phyloP scores from a whole-genome alignment of 2,329 filamentous ascomycete genomes.

The Colletotrichum gloeosporioides region DNA sequence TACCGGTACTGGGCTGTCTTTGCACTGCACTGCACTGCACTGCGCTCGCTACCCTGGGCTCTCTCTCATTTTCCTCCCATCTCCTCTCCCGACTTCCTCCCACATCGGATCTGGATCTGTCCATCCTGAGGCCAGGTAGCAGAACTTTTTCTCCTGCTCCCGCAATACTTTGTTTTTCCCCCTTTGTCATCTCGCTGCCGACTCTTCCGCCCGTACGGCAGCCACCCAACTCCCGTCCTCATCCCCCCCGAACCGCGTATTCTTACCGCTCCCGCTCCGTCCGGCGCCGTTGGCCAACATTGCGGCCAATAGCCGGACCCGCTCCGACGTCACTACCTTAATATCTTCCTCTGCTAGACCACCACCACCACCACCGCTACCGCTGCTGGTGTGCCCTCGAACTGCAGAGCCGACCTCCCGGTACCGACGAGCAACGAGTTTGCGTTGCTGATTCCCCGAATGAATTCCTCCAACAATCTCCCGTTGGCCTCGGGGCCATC shows the following conservation, averaged over 20 bases:
- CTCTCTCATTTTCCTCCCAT: slow-evolving; percentile 2
- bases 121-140: neutral
- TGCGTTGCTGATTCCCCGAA: neutral
- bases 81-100: slow-evolving; percentile 13
- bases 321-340: slow-evolving; percentile 9
- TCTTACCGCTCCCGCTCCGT: neutral
- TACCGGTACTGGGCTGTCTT: neutral
- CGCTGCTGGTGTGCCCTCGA: neutral
- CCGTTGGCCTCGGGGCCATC: neutral
- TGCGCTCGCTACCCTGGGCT: neutral
- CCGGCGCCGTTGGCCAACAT: slow-evolving; percentile 7
- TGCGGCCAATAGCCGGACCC: slow-evolving; percentile 19
- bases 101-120: slow-evolving; percentile 8
- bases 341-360: neutral
- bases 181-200: neutral
- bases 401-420: neutral
- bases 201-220: neutral
- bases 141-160: neutral
- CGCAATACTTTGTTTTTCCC: neutral
- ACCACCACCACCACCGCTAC: neutral
- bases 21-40: neutral
- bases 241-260: neutral
- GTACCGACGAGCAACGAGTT: neutral
- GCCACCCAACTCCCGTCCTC: neutral
- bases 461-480: neutral